These are phyloP conservation scores for Medicago truncatula DNA, from an alignment of 306 rosid genomes.

Conservation along the genomic window MtrunA17r5.0-ANR NC_053043.1:7289501-7290000, in stretches of 20 bases:
- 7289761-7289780: conserved; percentile 29
- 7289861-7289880: conserved; percentile 21
- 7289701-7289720: conserved; percentile 30
- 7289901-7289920: conserved; percentile 5
- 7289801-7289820: background rate
- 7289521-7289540: conserved; percentile 50
- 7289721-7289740: conserved; percentile 37
- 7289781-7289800: conserved; percentile 19
- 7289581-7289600: conserved; percentile 19
- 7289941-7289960: conserved; percentile 33
- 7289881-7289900: conserved; percentile 21
- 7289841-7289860: background rate
- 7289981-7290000: background rate
- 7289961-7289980: conserved; percentile 35
- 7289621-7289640: background rate
- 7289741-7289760: conserved; percentile 29
- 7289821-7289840: background rate
- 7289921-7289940: conserved; percentile 28
- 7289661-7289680: background rate
- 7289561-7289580: conserved; percentile 60
- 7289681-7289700: conserved; percentile 28
- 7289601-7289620: conserved; percentile 10
- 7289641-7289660: background rate
- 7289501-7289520: conserved; percentile 36
- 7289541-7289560: conserved; percentile 58